Percentiles rank a stretch among this genome's conserved stretches.
Evolutionary conservation across 2,329 filamentous ascomycete species (phyloP).

Genomic region (Beauveria rudraprayagi): DNA sequence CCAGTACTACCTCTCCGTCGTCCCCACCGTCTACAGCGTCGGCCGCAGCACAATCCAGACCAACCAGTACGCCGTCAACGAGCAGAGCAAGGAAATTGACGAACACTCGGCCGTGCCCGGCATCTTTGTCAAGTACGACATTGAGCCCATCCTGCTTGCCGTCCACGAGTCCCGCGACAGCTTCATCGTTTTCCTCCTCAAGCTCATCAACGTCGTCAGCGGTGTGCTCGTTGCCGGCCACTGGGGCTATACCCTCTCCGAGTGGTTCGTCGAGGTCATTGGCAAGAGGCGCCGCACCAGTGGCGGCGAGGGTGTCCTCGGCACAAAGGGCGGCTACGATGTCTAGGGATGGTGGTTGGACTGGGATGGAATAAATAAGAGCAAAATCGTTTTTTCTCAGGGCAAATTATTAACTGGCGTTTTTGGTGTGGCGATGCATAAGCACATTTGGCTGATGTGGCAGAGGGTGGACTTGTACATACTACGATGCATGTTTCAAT

Average conservation of each 20-base stretch:
- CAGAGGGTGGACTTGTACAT: neutral
- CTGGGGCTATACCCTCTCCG: slow-evolving; percentile 80
- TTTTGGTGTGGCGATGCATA: neutral
- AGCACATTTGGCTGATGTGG: neutral
- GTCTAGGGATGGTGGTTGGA: neutral
- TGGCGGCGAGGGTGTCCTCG: slow-evolving; percentile 42
- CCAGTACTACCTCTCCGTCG: slow-evolving; percentile 94
- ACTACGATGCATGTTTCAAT: neutral
- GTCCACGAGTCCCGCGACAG: slow-evolving; percentile 75
- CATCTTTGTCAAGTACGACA: slow-evolving; percentile 98
- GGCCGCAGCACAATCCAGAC: slow-evolving; percentile 65
- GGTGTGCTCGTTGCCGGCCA: slow-evolving; percentile 90
- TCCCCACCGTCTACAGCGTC: slow-evolving; percentile 85
- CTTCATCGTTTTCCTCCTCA: slow-evolving; percentile 66
- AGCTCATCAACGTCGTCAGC: slow-evolving; percentile 82
- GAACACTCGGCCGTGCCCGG: slow-evolving; percentile 67
- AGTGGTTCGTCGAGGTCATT: slow-evolving; percentile 58
- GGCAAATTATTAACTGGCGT: neutral
- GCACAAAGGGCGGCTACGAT: slow-evolving; percentile 34
- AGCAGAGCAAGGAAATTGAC: slow-evolving; percentile 64
- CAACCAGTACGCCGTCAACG: slow-evolving; percentile 96
- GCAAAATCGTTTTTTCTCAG: neutral
- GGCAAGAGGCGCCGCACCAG: slow-evolving; percentile 39
- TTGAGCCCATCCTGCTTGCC: slow-evolving; percentile 85
- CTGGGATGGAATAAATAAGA: too few species aligned